Evolutionary conservation across 1,284 basidiomycete genomes (phyloP).

Genomic region (Melanopsichium pennsylvanicum): DNA sequence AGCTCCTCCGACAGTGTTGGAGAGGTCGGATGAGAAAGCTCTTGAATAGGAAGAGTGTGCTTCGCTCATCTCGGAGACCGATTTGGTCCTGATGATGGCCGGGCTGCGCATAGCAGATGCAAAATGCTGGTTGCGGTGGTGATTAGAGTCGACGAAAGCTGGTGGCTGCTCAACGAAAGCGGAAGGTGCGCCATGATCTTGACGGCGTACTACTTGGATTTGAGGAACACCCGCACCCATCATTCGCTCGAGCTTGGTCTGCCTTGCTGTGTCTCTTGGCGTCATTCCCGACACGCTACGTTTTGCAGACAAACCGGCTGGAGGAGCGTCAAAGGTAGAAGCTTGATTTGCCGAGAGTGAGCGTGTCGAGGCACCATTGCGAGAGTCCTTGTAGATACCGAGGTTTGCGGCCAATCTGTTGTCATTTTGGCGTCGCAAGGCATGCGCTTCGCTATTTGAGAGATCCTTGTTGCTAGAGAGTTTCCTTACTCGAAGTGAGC

Average conservation of each 20-base stretch:
- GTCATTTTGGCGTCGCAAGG: constrained; percentile 18
- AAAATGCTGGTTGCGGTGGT: constrained; percentile 6
- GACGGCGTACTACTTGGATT: constrained; percentile 30
- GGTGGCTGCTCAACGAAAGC: constrained; percentile 2
- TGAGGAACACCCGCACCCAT: constrained; percentile 49
- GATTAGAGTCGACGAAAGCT: constrained; percentile 13
- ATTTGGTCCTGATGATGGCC: constrained; percentile 10
- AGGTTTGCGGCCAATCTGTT: constrained; percentile 9
- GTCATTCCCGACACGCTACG: constrained; percentile 28
- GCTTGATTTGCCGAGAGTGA: constrained; percentile 34
- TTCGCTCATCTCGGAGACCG: constrained; percentile 28
- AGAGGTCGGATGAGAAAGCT: constrained; percentile 23
- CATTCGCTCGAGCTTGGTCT: constrained; percentile 53
- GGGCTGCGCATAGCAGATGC: constrained; percentile 3
- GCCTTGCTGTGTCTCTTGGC: constrained; percentile 16
- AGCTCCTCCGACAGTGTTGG: constrained; percentile 24
- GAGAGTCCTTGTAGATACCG: constrained; percentile 17
- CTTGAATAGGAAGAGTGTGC: constrained; percentile 21
- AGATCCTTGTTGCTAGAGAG: constrained; percentile 9
- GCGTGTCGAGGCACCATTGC: constrained; percentile 16
- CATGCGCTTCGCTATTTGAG: constrained; percentile 1
- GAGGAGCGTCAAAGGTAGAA: background rate
- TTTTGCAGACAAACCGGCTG: constrained; percentile 4
- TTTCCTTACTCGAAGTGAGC: constrained; percentile 34
- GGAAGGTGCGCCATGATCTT: constrained; percentile 18